Conservation (phyloP, 2,329 filamentous ascomycete genomes). For the Xylariaceae sp. region DNA sequence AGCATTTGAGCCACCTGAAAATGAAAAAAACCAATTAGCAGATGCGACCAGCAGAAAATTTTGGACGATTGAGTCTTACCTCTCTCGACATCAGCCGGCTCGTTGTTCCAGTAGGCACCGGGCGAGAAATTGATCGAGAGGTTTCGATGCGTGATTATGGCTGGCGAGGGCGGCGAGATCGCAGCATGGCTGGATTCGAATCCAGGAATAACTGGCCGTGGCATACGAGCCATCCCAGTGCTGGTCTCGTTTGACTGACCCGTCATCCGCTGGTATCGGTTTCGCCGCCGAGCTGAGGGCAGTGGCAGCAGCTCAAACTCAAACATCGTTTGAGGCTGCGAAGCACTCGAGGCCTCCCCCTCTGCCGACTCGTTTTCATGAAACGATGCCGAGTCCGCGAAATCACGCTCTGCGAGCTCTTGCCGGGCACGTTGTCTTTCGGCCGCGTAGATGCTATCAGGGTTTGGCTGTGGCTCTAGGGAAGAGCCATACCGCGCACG, state of each 20-base stretch:
- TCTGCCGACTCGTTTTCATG: slow-evolving; percentile 1
- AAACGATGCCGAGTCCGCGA: slow-evolving; percentile 10
- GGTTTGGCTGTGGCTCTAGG: too few species aligned
- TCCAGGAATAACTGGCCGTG: slow-evolving; percentile 11
- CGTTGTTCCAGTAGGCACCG: not conserved
- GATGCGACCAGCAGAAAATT: too few species aligned
- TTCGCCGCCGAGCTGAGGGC: slow-evolving; percentile 21
- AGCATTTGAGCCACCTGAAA: too few species aligned
- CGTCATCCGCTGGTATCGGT: slow-evolving; percentile 26
- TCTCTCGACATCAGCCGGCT: not conserved
- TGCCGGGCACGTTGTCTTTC: slow-evolving; percentile 2
- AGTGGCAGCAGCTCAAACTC: slow-evolving; percentile 29
- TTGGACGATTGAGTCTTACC: not conserved
- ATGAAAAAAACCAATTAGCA: too few species aligned
- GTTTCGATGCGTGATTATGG: slow-evolving; percentile 7
- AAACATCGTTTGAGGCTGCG: slow-evolving; percentile 19
- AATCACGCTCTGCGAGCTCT: slow-evolving; percentile 5
- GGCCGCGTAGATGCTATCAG: slow-evolving; percentile 1
- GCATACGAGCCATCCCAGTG: slow-evolving; percentile 11
- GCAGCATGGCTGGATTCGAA: not conserved
- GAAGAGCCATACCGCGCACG: too few species aligned
- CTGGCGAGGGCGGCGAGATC: slow-evolving; percentile 10
- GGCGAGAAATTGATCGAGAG: slow-evolving; percentile 14
- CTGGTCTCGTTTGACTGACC: slow-evolving; percentile 27
- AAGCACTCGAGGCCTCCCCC: too few species aligned